Percentiles rank a stretch among this genome's conserved stretches.
phyloP scores from a whole-genome alignment of 2,329 filamentous ascomycete genomes.

The Trichoderma pleuroti region DNA sequence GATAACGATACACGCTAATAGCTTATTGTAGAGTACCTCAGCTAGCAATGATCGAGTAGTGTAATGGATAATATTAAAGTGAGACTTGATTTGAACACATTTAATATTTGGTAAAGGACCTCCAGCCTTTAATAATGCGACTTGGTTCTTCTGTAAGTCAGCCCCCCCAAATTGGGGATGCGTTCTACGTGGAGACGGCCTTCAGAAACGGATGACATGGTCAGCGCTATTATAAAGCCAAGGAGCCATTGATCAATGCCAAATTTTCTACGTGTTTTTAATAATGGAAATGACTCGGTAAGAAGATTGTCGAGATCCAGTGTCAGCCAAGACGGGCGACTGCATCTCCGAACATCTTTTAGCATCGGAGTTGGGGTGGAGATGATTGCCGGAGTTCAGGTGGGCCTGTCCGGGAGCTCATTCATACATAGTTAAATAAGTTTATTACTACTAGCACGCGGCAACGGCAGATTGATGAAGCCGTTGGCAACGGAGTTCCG shows the following conservation, averaged over 20 bases:
- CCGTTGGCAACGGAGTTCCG: not conserved
- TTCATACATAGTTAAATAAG: not conserved
- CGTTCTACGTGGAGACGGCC: not conserved
- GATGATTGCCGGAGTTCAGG: not conserved
- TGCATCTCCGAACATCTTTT: not conserved
- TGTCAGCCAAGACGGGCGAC: not conserved
- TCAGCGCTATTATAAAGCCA: not conserved
- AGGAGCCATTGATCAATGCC: not conserved
- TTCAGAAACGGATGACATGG: not conserved
- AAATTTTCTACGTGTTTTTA: not conserved
- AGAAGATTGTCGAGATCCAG: not conserved
- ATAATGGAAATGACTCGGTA: not conserved
- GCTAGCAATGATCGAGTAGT: not conserved
- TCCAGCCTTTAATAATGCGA: not conserved
- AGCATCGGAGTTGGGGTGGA: not conserved
- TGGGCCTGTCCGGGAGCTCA: not conserved
- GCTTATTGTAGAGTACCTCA: not conserved
- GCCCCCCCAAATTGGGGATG: not conserved
- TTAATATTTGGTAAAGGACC: not conserved
- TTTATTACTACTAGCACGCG: not conserved
- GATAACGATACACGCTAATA: not conserved
- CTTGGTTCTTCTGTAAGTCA: not conserved
- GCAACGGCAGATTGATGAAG: not conserved
- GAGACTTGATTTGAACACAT: not conserved
- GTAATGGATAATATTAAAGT: not conserved